A percentile compares a stretch with the other conserved stretches of the same genome.
Evolutionary conservation across 2,329 filamentous ascomycete species (phyloP).

Genomic region (Lasiodiplodia theobromae): DNA sequence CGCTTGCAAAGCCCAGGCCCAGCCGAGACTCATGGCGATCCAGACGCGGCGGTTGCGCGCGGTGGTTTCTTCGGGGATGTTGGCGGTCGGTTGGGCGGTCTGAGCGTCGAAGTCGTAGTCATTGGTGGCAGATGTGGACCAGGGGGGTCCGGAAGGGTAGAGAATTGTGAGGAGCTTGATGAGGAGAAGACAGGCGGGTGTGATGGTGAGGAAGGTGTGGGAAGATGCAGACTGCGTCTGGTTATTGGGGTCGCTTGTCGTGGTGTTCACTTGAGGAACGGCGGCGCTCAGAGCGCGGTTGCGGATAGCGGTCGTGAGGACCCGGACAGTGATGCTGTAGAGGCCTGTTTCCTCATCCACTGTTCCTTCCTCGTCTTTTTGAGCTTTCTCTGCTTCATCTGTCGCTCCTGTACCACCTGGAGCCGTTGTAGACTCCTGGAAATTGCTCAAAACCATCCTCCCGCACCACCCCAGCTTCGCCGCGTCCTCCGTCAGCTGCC

Average conservation of each 20-base stretch:
- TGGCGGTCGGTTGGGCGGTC: not conserved
- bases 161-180: conserved; percentile 3
- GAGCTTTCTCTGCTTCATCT: not conserved
- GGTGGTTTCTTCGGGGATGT: not conserved
- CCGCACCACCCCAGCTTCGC: conserved; percentile 3
- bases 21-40: conserved; percentile 14
- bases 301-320: not conserved
- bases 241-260: not conserved
- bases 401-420: not conserved
- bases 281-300: not conserved
- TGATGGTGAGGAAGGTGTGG: not conserved
- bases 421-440: too few relatives aligned
- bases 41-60: not conserved
- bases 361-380: not conserved
- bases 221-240: not conserved
- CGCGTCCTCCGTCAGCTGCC: not conserved
- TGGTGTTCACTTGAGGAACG: not conserved
- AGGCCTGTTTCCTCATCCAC: conserved; percentile 5
- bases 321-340: not conserved
- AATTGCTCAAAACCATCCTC: not conserved
- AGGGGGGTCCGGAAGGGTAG: not conserved
- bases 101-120: not conserved
- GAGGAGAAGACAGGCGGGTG: not conserved
- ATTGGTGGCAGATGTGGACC: not conserved
- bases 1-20: not conserved